Evolutionary conservation across 2,329 filamentous ascomycete genomes (phyloP).

Genomic region (Scopulariopsis brevicaulis): DNA sequence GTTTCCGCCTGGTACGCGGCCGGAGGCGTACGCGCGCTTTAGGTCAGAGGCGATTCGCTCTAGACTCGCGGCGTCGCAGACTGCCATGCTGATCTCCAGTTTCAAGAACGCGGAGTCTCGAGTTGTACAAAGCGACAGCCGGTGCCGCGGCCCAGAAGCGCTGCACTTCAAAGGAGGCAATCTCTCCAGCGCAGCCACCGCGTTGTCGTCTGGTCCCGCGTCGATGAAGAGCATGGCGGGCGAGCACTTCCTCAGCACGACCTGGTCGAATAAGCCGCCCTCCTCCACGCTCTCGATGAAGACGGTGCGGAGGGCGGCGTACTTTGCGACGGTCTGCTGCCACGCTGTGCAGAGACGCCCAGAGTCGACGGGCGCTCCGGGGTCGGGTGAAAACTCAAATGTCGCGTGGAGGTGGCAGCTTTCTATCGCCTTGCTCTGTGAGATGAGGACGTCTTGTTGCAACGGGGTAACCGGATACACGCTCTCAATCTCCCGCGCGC

Average conservation of each 20-base stretch:
- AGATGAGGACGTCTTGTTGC: slow-evolving; percentile 37
- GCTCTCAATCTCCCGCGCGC: slow-evolving; percentile 33
- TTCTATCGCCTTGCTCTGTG: slow-evolving; percentile 27
- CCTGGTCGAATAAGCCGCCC: slow-evolving; percentile 35
- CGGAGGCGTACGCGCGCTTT: slow-evolving; percentile 28
- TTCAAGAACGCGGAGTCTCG: slow-evolving; percentile 30
- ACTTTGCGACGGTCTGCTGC: slow-evolving; percentile 32
- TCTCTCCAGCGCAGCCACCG: slow-evolving; percentile 24
- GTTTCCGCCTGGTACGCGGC: slow-evolving; percentile 18
- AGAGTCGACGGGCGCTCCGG: slow-evolving; percentile 26
- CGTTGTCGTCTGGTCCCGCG: slow-evolving; percentile 23
- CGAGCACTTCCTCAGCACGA: slow-evolving; percentile 33
- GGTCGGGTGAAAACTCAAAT: slow-evolving; percentile 31
- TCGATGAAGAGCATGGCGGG: slow-evolving; percentile 44
- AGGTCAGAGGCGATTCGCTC: slow-evolving; percentile 34
- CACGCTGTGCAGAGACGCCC: slow-evolving; percentile 35
- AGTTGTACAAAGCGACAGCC: slow-evolving; percentile 36
- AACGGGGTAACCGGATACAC: slow-evolving; percentile 34
- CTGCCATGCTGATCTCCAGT: slow-evolving; percentile 36
- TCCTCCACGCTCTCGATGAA: slow-evolving; percentile 39
- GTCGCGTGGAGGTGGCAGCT: slow-evolving; percentile 31
- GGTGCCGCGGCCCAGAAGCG: slow-evolving; percentile 31
- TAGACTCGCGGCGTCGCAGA: slow-evolving; percentile 35
- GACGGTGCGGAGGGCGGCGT: slow-evolving; percentile 34
- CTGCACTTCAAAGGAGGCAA: slow-evolving; percentile 27